Evolutionary conservation across 345 rosid genomes (phyloP), one percentile per base, ranked within the genome.

Genomic region (Noccaea bulbosa): DNA sequence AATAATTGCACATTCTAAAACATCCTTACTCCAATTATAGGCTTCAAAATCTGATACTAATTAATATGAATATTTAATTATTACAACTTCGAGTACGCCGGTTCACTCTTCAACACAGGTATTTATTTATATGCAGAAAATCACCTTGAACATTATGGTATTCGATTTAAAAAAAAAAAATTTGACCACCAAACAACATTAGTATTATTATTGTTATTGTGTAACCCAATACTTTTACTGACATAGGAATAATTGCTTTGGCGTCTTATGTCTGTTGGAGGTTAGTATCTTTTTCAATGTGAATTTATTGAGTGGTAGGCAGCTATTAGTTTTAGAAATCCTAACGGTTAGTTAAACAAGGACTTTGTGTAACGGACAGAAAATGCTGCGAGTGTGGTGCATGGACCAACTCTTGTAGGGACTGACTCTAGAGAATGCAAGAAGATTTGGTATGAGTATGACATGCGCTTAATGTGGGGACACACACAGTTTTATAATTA

Each of bases 361-460:
- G 32, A 52, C 32, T 54, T 56, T 47, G 58, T 47, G 58, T 64
- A 72, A 72, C 77, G 76, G 70, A 58, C 51, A 55, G 44, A 72
- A 55, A 68, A n/a, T 32, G 9, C 11, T 71, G 56, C 65, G 20
- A 47, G 35, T 72, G 70, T 11, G 5, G 24, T 38, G 5, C 39
- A 59, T 47, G 20, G 3, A 24, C 57, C 32, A 47, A 37, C 35
- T 12, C 5, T 45, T 20, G 3, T 8, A 46, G 46, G 35, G 7
- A 20, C 12, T 5, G 7, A 20, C 12, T 5, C 7, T 15, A 54
- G 8, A 14, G 16, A 20, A 20, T 11, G 6, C 8, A 44, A 16
- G 59, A 50, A 16, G 59, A 50, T 60, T 46, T 41, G 17, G 51
- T 50, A 5, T 27, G 5, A 24, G 51, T 50, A 5, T 27, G 5